phyloP scores from a whole-genome alignment of 495 filamentous ascomycete genomes.

The Penicillium egyptiacum region DNA sequence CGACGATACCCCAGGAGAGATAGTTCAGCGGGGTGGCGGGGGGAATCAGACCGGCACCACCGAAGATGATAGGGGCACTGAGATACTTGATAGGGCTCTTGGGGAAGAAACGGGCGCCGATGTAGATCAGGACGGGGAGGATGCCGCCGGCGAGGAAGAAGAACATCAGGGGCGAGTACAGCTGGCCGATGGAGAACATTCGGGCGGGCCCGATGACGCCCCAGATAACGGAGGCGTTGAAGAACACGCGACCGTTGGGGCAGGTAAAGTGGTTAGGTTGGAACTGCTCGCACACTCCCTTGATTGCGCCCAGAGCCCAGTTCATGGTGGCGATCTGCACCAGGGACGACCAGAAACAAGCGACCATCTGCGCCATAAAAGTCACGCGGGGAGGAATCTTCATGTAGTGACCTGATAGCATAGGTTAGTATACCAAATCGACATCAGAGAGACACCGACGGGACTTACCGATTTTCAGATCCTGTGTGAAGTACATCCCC shows the following conservation, averaged over 20 bases:
- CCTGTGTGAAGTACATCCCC: constrained; percentile 52
- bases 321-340: constrained; percentile 62
- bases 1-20: constrained; percentile 65
- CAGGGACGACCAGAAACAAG: constrained; percentile 56
- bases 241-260: constrained; percentile 62
- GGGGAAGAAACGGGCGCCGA: constrained; percentile 47
- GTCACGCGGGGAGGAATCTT: constrained; percentile 62
- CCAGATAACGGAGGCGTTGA: constrained; percentile 57
- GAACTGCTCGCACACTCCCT: constrained; percentile 47
- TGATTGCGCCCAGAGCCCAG: constrained; percentile 59
- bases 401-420: constrained; percentile 58
- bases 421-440: not conserved
- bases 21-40: constrained; percentile 57
- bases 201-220: constrained; percentile 52
- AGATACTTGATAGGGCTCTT: constrained; percentile 42
- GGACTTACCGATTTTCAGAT: constrained; percentile 48
- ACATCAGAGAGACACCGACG: not conserved
- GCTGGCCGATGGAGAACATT: constrained; percentile 51
- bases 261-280: constrained; percentile 59
- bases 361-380: constrained; percentile 57
- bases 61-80: constrained; percentile 51
- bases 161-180: constrained; percentile 47
- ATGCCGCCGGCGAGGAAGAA: constrained; percentile 53
- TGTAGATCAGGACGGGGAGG: constrained; percentile 48
- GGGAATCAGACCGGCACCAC: constrained; percentile 45